Evolutionary conservation across 805 yeast genomes (phyloP), one percentile per base, ranked within the genome.

Genomic region (Lipomyces starkeyi): DNA sequence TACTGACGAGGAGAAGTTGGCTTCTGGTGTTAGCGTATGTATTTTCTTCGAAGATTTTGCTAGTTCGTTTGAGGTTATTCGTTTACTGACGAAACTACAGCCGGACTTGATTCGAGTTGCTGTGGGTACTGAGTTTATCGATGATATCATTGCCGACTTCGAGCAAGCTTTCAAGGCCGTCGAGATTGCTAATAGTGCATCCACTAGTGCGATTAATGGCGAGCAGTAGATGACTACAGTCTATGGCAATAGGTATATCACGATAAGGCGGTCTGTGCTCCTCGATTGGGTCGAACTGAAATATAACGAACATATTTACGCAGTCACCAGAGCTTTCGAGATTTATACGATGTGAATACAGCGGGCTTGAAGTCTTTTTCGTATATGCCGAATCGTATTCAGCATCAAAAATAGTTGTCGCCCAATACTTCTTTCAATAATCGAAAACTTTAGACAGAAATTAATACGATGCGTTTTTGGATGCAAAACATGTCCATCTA

Each of bases 51-150:
- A 17, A 2, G 8, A 6, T 43, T n/a, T 43, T 43, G 25, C 34
- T 5, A 11, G 20, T 11, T 13, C 11, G 61, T 9, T 22, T 32
- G 35, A 55, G 22, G 17, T n/a, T 11, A n/a, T n/a, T 5, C 20
- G 8, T 27, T 17, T 25, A 11, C 34, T 52, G 35, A 62, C 53
- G n/a, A 25, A 20, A 35, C 13, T 62, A 17, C 29, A 63, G 65
- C 88, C 90, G 74, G 97, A 91, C 73, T 85, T 92, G 76, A 87
- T 94, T 75, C 89, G 99, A 82, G 89, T 92, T 58, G 87, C 97
- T 58, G 91, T 91, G 59, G 98, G 98, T 77, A 89, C 92, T 63
- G 98, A 93, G 82, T 88, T 86, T 78, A 90, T 93, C 20, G 73
- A 71, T 64, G 98, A 94, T 77, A 87, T 94, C 74, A 90, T 93